Base-by-base conservation (phyloP, 2,329 filamentous ascomycete genomes). In the Neofusicoccum sp. region DNA sequence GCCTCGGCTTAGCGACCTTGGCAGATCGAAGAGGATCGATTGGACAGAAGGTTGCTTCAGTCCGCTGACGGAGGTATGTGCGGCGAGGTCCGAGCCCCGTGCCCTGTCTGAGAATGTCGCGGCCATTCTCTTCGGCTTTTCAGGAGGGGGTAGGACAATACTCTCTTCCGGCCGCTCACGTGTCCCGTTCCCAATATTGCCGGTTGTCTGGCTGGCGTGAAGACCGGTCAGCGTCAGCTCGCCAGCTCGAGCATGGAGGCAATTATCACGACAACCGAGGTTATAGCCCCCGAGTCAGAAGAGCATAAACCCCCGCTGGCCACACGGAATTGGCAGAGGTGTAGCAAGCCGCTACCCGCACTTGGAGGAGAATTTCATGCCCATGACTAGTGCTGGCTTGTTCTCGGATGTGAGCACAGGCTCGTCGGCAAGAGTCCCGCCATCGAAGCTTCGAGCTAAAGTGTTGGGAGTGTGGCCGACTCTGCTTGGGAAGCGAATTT, bases 11-110 rank as follows among this genome's bases (percentile, higher is more conserved):
- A 58, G 54, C 41, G 41, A 37, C 29, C 54, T 58, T 58, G 54
- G 54, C 54, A 58, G 41, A 58, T 58, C 54, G 54, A 58, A 37
- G 41, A 9, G 28, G 39, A 58, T 45, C 41, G 54, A 58, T 58
- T 58, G 54, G 54, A 58, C 8, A 16, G 16, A 14, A 12, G 29
- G 14, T n/a, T 45, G 39, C 41, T 58, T 31, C 22, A 22, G 54
- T 22, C 41, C 41, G 41, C 41, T 45, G 39, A 44, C 28, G 54
- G 36, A 34, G 31, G 41, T 37, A 9, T 22, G 54, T 58, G 54
- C 54, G 41, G 54, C 41, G 39, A 43, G 41, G 54, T 33, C 54
- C 54, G 54, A 45, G 54, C 29, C 52, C 52, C 52, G 52, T 14
- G 39, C 29, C 29, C 22, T 45, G 28, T 4, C 29, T 36, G 41